Evolutionary conservation across 1,284 basidiomycete genomes (phyloP).

Genomic region (Trametes pubescens): DNA sequence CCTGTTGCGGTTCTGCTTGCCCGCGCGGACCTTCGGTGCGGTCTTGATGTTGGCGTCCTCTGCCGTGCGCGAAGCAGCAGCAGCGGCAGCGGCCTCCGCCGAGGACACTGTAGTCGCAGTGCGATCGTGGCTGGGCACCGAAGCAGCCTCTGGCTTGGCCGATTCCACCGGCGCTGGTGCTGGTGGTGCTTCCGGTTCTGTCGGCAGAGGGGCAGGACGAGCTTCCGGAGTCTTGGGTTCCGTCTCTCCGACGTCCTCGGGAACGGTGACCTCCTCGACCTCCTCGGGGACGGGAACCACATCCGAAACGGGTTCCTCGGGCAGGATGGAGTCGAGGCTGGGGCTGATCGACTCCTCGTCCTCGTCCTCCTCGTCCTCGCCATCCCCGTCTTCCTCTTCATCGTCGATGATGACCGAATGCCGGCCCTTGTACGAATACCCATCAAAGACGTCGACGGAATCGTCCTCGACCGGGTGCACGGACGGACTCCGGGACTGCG

Average conservation of each 20-base stretch:
- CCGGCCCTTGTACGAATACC: constrained; percentile 88
- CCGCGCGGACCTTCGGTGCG: constrained; percentile 42
- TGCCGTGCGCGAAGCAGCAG: constrained; percentile 29
- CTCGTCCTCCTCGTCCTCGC: constrained; percentile 49
- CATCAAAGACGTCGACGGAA: constrained; percentile 80
- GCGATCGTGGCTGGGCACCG: constrained; percentile 28
- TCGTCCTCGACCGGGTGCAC: constrained; percentile 62
- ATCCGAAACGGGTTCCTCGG: constrained; percentile 30
- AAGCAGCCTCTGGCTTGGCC: constrained; percentile 23
- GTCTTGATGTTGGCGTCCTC: constrained; percentile 34
- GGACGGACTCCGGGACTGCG: constrained; percentile 76
- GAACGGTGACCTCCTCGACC: constrained; percentile 40
- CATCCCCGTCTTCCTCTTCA: constrained; percentile 64
- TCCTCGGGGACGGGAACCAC: constrained; percentile 18
- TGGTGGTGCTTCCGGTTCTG: constrained; percentile 36
- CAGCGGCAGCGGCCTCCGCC: constrained; percentile 28
- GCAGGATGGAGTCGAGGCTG: constrained; percentile 38
- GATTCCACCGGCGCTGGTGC: constrained; percentile 5
- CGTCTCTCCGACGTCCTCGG: constrained; percentile 48
- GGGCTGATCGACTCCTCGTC: constrained; percentile 39
- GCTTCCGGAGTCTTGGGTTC: constrained; percentile 80
- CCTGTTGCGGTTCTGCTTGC: constrained; percentile 48
- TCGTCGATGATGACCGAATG: constrained; percentile 80
- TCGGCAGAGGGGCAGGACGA: constrained; percentile 54
- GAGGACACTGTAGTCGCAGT: constrained; percentile 14